phyloP scores from a whole-genome alignment of 2,329 filamentous ascomycete genomes.

The Penicillium griseofulvum region DNA sequence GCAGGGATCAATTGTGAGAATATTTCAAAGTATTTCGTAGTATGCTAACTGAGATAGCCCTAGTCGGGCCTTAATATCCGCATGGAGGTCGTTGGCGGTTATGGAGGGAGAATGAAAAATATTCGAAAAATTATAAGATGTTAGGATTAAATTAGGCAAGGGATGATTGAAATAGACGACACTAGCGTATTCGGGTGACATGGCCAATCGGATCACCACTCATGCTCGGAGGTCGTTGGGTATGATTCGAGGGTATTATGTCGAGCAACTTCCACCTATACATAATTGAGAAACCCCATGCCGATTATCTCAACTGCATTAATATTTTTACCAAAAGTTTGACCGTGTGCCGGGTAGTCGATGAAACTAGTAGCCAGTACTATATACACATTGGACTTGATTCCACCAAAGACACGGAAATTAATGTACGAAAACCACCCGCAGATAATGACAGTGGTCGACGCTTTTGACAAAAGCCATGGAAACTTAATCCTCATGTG shows the following conservation, averaged over 20 bases:
- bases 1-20: background rate
- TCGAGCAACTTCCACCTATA: background rate
- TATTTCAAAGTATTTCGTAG: background rate
- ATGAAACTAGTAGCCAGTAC: background rate
- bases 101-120: background rate
- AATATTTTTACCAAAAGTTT: too few relatives aligned
- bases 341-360: background rate
- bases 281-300: background rate
- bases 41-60: too few relatives aligned
- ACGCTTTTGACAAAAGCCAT: background rate
- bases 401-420: background rate
- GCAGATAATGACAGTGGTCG: conserved; percentile 1
- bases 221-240: background rate
- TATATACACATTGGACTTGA: conserved; percentile 9
- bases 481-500: conserved; percentile 11
- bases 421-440: conserved; percentile 10
- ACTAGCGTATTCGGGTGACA: background rate
- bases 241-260: background rate
- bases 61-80: background rate
- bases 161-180: background rate
- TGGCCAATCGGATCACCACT: background rate
- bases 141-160: background rate
- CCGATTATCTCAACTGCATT: background rate
- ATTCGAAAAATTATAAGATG: background rate
- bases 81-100: too few relatives aligned